Conservation (phyloP, 106 monocot genomes). For the Dendrobium nobile region DNA sequence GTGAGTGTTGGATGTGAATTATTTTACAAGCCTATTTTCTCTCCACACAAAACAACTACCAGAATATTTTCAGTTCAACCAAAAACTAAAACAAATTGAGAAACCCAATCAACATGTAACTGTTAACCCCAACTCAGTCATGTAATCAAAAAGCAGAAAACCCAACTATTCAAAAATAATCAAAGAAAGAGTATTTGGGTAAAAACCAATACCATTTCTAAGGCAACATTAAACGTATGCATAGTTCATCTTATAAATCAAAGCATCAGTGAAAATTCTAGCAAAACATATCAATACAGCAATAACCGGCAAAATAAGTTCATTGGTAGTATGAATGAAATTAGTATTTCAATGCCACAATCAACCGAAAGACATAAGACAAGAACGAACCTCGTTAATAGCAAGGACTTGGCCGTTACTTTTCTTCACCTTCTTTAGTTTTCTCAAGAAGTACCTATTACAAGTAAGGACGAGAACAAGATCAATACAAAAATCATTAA, state of each 20-base stretch:
- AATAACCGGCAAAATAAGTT: background rate
- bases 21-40: no score
- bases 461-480: background rate
- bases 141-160: no score
- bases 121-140: no score
- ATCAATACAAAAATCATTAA: background rate
- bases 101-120: no score
- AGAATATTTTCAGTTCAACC: no score
- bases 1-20: no score
- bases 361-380: background rate
- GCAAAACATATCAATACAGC: background rate
- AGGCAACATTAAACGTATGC: background rate
- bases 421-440: slow-evolving; percentile 94
- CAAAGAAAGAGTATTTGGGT: no score
- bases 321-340: background rate
- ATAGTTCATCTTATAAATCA: background rate
- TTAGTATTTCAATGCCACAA: background rate
- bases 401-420: slow-evolving; percentile 86
- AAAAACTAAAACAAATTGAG: no score
- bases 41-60: no score
- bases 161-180: no score
- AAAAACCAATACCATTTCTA: no score
- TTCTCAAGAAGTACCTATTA: slow-evolving; percentile 84
- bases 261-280: background rate
- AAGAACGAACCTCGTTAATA: slow-evolving; percentile 57